Conservation (phyloP, 2,329 filamentous ascomycete species). For the Penicillium sp. region DNA sequence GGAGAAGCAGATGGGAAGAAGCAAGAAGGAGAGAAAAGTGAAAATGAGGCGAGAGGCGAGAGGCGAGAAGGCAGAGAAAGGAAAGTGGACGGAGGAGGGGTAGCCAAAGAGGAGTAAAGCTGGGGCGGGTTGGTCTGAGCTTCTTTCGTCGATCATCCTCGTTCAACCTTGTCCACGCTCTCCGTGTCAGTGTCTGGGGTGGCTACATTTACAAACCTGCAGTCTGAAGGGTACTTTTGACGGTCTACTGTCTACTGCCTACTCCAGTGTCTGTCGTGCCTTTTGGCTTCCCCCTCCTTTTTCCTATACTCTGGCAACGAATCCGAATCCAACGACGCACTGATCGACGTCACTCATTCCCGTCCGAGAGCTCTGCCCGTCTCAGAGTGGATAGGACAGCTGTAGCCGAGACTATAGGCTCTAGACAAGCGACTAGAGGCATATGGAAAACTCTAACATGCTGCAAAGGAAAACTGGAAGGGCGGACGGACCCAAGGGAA, state of each 20-base stretch:
- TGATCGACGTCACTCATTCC: constrained; percentile 25
- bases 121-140: constrained; percentile 26
- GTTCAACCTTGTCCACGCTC: background rate
- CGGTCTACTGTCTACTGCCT: background rate
- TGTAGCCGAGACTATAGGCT: background rate
- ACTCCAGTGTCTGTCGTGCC: background rate
- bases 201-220: background rate
- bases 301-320: background rate
- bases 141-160: constrained; percentile 24
- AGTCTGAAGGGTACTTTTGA: background rate
- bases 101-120: constrained; percentile 21
- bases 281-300: background rate
- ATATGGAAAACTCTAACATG: background rate
- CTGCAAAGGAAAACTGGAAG: background rate
- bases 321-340: background rate
- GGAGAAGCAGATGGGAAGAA: background rate
- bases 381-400: background rate
- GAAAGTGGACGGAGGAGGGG: constrained; percentile 12
- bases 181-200: no score
- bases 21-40: constrained; percentile 2
- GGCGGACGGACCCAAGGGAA: background rate
- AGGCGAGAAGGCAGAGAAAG: no score
- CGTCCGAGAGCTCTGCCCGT: background rate
- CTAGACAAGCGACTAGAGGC: background rate
- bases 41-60: constrained; percentile 1